Base-by-base conservation (phyloP, 108 stramenopile species). In the Pseudonitzschia pungens region DNA sequence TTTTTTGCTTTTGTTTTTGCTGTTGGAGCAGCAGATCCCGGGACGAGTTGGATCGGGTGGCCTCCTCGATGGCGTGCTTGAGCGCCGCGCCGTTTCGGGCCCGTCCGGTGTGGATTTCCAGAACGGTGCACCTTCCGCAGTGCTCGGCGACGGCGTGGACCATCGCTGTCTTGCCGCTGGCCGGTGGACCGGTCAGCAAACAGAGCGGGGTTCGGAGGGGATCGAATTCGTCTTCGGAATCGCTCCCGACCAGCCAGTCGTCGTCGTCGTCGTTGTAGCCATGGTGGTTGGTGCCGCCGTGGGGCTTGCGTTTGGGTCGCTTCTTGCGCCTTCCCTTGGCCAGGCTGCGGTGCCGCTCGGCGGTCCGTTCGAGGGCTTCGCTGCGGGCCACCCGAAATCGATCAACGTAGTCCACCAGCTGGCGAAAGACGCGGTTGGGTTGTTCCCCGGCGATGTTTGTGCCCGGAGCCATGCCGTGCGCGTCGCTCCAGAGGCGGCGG, bases 91-190 rank as follows among this genome's bases (percentile, higher is more conserved):
- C 86, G 60, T 83, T 71, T 16, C 94, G 76, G 27, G 67, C 73
- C 28, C 80, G 81, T 11, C 87, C 68, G 14, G 90, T 88, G 68
- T 90, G 89, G 36, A 95, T 85, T 78, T 95, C 94, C 57, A 95
- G 59, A 3, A 92, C 80, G 9, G 65, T 76, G 75, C 93, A 94
- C 1, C 66, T 32, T 4, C 62, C 77, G 29, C 70, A 76, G 16
- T 78, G 76, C 53, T 77, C 69, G 20, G 89, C 88, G 20, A 90
- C 89, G 9, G 86, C 83, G 77, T 90, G 87, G 12, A 91, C 89
- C 72, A 91, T 64, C 12, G 69, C 65, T 15, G 90, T 84, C 65
- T 94, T 94, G 14, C 93, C 90, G 54, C 79, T 79, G 12, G 80
- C 84, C 7, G 78, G 59, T 42, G 86, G 87, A 52, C 93, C 93